Percentiles rank a stretch among this genome's conserved stretches.
Evolutionary conservation across 352 stramenopile genomes (phyloP).

Genomic region (Globisporangium radiosum): DNA sequence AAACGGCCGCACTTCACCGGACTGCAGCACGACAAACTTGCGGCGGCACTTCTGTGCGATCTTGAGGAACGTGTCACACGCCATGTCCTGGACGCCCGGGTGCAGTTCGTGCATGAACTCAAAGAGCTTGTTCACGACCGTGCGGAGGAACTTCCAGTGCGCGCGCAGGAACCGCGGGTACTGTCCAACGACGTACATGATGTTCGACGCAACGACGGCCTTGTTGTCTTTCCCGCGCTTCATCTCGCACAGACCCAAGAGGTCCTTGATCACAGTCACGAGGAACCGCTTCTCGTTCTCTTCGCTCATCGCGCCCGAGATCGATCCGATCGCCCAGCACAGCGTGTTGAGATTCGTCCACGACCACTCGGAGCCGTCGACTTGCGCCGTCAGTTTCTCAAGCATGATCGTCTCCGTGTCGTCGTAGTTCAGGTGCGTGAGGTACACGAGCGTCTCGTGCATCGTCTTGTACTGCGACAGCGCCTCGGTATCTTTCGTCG

Average conservation of each 20-base stretch:
- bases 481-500: constrained; percentile 98
- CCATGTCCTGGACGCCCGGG: constrained; percentile 99
- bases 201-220: constrained; percentile 98
- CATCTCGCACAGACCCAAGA: constrained; percentile 96
- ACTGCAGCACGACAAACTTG: constrained; percentile 97
- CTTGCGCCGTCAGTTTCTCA: constrained; percentile 93
- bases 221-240: constrained; percentile 99
- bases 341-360: constrained; percentile 99
- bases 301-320: constrained; percentile 98
- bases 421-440: constrained; percentile 99
- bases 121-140: constrained; percentile 99
- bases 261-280: constrained; percentile 99
- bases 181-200: constrained; percentile 99
- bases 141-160: constrained; percentile 99
- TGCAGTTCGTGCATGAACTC: constrained; percentile 99
- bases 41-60: constrained; percentile 97
- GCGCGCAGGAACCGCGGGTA: constrained; percentile 98
- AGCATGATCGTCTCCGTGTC: constrained; percentile 99
- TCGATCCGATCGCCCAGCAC: constrained; percentile 99
- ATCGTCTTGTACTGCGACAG: constrained; percentile 99
- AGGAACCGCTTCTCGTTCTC: constrained; percentile 99
- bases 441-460: constrained; percentile 98
- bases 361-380: constrained; percentile 83
- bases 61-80: constrained; percentile 99
- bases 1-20: constrained; percentile 91